Evolutionary conservation across 1,284 basidiomycete species (phyloP), one percentile per base, ranked within the genome.

Genomic region (Ustilago cynodontis): DNA sequence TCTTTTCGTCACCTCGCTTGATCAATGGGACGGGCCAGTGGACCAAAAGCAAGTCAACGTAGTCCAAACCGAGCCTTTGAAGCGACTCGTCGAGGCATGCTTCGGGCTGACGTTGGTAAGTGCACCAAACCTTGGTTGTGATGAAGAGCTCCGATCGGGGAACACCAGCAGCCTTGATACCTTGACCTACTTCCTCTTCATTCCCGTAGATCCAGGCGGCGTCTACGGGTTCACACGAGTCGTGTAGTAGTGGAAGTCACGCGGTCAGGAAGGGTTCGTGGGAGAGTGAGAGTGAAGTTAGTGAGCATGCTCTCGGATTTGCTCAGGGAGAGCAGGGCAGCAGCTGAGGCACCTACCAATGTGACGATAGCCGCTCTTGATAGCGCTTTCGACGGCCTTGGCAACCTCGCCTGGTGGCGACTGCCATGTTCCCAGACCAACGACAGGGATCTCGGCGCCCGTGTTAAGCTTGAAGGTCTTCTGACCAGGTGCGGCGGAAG

Each of bases 101-200:
- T 79, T 93, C 92, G 65, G 64, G 68, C 26, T 59, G 47, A n/a
- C 64, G 37, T 35, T 71, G 73, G 51, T 45, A 81, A 31, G 80
- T 81, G 52, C 73, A 76, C 91, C 92, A 93, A 33, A 94, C 88
- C 87, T 95, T 94, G 68, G 91, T 92, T 2, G 93, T 93, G 62
- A 95, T 90, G 85, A 93, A 95, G 65, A 96, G 89, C 74, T 95
- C 92, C 33, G 90, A 89, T 75, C 94, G 89, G 52, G 91, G 90
- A 20, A 95, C 87, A 16, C 88, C 93, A 61, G 91, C 92, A 29
- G 89, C 89, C 41, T 88, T 87, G 85, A 95, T 91, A 31, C 93
- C 94, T 55, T 92, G 80, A 9, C 93, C 94, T 22, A 93, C 93
- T 85, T 94, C 92, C 80, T 90, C 92, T 87, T 95, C 93, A 86